Evolutionary conservation across 768 basidiomycete species (phyloP), one percentile per base, ranked within the genome.

Genomic region (Lactifluus echinatus): DNA sequence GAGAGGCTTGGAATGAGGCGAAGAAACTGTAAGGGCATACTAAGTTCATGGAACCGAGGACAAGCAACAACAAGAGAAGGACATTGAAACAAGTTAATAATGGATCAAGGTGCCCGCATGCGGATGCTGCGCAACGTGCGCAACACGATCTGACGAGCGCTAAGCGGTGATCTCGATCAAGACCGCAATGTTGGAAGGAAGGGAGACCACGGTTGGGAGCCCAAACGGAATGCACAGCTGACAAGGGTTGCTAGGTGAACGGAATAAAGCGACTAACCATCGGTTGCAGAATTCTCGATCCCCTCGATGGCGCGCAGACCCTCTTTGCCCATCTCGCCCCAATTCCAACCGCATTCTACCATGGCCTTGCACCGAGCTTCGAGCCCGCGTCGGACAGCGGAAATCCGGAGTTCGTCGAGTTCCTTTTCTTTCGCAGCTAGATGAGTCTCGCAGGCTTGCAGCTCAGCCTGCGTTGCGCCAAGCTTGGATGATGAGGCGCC

Each of bases 381-480:
- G 21, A 93, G 73, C 0, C 87, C 87, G 42, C 82, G 78, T 6
- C 76, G 73, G 12, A 88, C 75, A 8, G 83, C 74, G n/a, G 71
- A 71, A n/a, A 73, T 68, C 0, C 88, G 75, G 47, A 76, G 71
- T 0, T 66, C 64, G 5, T 78, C 78, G 7, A 90, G 75, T 56
- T 84, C 84, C 19, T 71, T 76, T 66, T 93, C 88, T 67, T 88
- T 88, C 26, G 71, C 57, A 0, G 83, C 83, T 2, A 93, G 75
- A 53, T 85, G 85, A 0, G 79, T 73, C 66, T 93, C 89, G 67
- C 90, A 93, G 8, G 87, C 90, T 64, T 89, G 89, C 19, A 92
- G 73, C 61, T 91, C 86, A 0, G 83, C 73, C 62, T 91, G 89
- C 0, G 89, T 87, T 2, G 79, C 71, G 0, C 73, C 73, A 8